phyloP scores from a whole-genome alignment of 2,329 filamentous ascomycete genomes.

The Pyricularia grisea region DNA sequence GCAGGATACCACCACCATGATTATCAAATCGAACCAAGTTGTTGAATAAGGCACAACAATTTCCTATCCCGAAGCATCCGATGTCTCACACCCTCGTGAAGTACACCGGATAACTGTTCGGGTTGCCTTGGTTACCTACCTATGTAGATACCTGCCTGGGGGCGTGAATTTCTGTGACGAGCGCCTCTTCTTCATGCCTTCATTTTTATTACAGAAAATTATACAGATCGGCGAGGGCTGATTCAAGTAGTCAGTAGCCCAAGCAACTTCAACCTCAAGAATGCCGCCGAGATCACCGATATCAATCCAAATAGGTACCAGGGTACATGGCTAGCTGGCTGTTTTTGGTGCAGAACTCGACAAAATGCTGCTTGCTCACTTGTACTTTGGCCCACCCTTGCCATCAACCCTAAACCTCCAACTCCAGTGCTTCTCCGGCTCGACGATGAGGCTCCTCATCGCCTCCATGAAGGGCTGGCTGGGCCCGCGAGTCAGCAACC shows the following conservation, averaged over 20 bases:
- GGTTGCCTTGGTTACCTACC: background rate
- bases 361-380: background rate
- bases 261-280: too few species aligned
- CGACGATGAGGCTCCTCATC: slow-evolving; percentile 10
- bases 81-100: background rate
- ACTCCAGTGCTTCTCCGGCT: slow-evolving; percentile 13
- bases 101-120: background rate
- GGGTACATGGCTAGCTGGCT: background rate
- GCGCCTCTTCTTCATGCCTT: background rate
- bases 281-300: too few species aligned
- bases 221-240: too few species aligned
- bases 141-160: too few species aligned
- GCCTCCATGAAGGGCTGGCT: slow-evolving; percentile 12
- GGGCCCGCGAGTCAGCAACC: slow-evolving; percentile 11
- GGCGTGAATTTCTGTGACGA: background rate
- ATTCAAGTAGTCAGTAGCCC: too few species aligned
- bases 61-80: background rate
- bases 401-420: slow-evolving; percentile 13
- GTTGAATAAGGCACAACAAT: background rate
- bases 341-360: background rate
- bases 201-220: background rate
- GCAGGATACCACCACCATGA: background rate
- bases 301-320: too few species aligned
- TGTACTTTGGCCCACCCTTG: background rate
- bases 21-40: background rate